Base-by-base conservation (phyloP, 1,139 yeast species). In the Suhomyces choctaworum region DNA sequence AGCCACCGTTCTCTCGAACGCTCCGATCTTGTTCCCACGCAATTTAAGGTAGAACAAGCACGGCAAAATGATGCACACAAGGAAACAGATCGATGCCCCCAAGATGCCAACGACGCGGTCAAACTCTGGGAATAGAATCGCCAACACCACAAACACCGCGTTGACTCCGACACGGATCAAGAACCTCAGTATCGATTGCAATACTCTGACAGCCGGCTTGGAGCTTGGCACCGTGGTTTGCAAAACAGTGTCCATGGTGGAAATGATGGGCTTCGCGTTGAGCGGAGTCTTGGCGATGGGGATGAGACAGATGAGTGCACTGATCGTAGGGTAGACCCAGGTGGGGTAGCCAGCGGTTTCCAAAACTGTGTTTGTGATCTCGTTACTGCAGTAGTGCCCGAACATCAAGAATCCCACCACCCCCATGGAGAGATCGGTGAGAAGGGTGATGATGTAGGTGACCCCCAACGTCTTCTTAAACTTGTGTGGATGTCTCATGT, bases 281-380 rank as follows among this genome's bases (percentile, higher is more conserved):
- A 90, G 68, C 0, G 97, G 96, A 1, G 92, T 78, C 54, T 90
- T 90, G 1, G 96, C 89, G 27, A 89, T 60, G 1, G 97, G 97
- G 17, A 90, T 78, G 25, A 89, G 51, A 25, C 95, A 86, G 66
- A 89, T 84, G 31, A 87, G 64, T 0, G 74, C 73, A 35, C 92
- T 83, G 34, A 90, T 72, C 23, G 80, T 50, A 3, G 78, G 76
- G 39, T 80, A 77, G 7, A 84, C 66, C 70, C 80, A 78, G 2
- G 54, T 40, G 0, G 97, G 96, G 51, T 86, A 88, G 0, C 95
- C 95, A 6, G 72, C 60, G 1, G 88, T 82, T 16, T 73, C 54
- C 34, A 90, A 61, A 16, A 90, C 70, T 53, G 81, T 85, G 52
- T 81, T 85, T 5, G 97, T 88, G 45, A 90, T 77, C 58, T 90